Percentiles rank a stretch among this genome's conserved stretches.
Conservation (phyloP, 352 stramenopile species). For the Phytopythium sindhum region DNA sequence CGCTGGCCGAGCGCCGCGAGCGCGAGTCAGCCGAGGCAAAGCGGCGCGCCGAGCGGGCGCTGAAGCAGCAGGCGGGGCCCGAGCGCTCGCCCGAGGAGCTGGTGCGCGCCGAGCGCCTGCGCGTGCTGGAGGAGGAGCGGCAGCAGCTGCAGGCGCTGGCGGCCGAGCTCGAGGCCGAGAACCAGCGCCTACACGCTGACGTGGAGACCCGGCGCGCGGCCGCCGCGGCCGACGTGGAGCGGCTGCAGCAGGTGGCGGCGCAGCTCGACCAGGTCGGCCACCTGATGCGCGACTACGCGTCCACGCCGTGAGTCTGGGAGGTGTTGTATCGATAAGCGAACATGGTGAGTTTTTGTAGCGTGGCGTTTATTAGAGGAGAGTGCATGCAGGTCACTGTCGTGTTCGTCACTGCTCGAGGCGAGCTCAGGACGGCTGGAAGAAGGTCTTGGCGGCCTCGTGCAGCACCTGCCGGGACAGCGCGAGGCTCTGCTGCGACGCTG, state of each 20-base stretch:
- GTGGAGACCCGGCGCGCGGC: slow-evolving; percentile 45
- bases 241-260: slow-evolving; percentile 29
- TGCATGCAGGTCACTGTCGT: too few relatives aligned
- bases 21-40: slow-evolving; percentile 5
- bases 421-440: slow-evolving; percentile 42
- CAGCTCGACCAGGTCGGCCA: slow-evolving; percentile 35
- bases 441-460: slow-evolving; percentile 62
- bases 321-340: too few relatives aligned
- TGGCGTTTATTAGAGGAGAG: too few relatives aligned
- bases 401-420: too few relatives aligned
- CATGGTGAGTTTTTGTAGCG: too few relatives aligned
- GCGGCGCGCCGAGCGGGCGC: slow-evolving; percentile 10
- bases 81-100: slow-evolving; percentile 30
- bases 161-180: slow-evolving; percentile 27
- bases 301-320: slow-evolving; percentile 18
- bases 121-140: slow-evolving; percentile 51
- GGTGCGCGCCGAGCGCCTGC: slow-evolving; percentile 39
- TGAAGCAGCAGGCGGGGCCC: slow-evolving; percentile 4
- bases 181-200: slow-evolving; percentile 34
- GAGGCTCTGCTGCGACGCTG: slow-evolving; percentile 67
- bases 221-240: slow-evolving; percentile 39
- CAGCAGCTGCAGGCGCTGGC: slow-evolving; percentile 42
- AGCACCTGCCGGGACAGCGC: slow-evolving; percentile 55
- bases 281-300: slow-evolving; percentile 39
- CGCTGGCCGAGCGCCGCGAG: slow-evolving; percentile 23